Base-by-base conservation (phyloP, 2,329 filamentous ascomycete genomes). In the Volutella citrinella region DNA sequence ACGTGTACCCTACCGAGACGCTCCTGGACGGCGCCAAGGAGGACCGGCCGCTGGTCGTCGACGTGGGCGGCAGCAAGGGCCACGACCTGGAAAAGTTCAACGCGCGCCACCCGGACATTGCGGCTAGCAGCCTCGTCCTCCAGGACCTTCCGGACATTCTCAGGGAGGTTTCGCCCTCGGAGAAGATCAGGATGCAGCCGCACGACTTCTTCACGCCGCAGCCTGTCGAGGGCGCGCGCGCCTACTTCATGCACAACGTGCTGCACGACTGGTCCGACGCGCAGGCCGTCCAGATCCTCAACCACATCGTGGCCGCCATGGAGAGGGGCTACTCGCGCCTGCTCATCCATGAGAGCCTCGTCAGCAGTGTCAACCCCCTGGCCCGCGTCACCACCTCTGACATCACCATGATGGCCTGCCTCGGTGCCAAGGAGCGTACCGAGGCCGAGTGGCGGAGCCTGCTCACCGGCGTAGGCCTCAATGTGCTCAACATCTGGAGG, bases 241-340 rank as follows among this genome's bases (percentile, higher is more conserved):
- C 49, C 42, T 75, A 72, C 43, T 56, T 73, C 24, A 56, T 74
- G 41, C 66, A 69, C 18, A 60, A 61, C 38, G 70, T 75, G 14
- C 45, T 76, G 5, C 71, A 75, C 42, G 68, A 74, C 46, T 74
- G 69, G 70, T 57, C 64, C 0, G 66, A 73, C 17, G 54, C 54
- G 3, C 52, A 65, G 10, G 50, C 57, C 0, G 36, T 45, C 2
- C 38, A 42, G n/a, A 69, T 70, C 14, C 45, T 63, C 8, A 31
- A 38, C 5, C 30, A 46, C 4, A 29, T 47, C 7, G 32, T 34
- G 7, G 27, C 34, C 5, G 51, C 51, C 1, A 56, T 56, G 51
- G 45, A 55, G 19, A 47, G 26, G 23, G 57, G 56, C 0, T 66
- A 65, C 31, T 65, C 61, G 5, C 60, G 51, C 38, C 42, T 65